Evolutionary conservation across 345 rosid genomes (phyloP).

Genomic region (Eucalyptus camaldulensis): DNA sequence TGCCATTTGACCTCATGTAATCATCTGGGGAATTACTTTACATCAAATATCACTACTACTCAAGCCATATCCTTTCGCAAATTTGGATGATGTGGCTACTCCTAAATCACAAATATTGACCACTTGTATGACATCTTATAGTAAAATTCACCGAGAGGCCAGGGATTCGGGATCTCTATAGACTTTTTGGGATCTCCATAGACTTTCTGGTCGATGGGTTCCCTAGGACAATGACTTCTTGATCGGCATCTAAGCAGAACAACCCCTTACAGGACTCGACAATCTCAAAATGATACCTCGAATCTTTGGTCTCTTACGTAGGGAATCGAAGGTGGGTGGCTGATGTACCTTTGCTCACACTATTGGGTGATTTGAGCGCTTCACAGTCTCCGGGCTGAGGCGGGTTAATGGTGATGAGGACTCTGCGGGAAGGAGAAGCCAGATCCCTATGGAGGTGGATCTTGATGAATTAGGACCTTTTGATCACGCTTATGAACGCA

Average conservation of each 20-base stretch:
- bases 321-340: not conserved
- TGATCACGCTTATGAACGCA: not conserved
- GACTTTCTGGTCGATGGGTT: not conserved
- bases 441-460: not conserved
- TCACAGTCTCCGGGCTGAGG: not conserved
- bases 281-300: not conserved
- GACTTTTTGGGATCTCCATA: not conserved
- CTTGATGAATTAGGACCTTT: not conserved
- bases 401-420: not conserved
- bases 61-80: not conserved
- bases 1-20: not conserved
- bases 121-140: not conserved
- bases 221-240: not conserved
- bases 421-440: not conserved
- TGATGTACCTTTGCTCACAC: not conserved
- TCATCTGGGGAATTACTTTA: not conserved
- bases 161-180: not conserved
- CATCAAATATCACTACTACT: not conserved
- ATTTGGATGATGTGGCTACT: not conserved
- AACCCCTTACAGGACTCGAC: not conserved
- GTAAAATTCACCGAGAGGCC: not conserved
- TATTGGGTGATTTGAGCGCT: not conserved
- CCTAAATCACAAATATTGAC: not conserved
- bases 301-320: not conserved
- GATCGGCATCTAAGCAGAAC: not conserved